Conservation (phyloP, 163 green algal genomes). For the Smithsoniella earleae region DNA sequence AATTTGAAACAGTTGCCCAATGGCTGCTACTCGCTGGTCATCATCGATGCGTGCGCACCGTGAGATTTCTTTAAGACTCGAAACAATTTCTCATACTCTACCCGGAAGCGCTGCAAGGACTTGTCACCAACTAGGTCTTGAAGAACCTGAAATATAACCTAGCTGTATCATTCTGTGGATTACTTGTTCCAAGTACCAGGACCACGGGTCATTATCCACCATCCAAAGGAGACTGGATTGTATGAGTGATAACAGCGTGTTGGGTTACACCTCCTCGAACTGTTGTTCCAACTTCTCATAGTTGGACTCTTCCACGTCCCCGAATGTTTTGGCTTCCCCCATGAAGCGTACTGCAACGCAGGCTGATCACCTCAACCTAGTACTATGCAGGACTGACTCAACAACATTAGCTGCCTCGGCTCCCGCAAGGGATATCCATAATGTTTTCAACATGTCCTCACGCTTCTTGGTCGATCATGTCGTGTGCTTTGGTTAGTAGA, state of each 20-base stretch:
- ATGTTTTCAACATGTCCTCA: not conserved
- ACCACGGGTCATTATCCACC: no score
- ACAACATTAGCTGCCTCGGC: not conserved
- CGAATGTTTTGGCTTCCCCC: not conserved
- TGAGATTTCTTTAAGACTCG: conserved; percentile 74
- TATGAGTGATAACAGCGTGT: not conserved
- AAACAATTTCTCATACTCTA: conserved; percentile 87
- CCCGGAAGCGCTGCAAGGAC: conserved; percentile 62
- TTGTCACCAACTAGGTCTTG: conserved; percentile 65
- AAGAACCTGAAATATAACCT: conserved; percentile 59
- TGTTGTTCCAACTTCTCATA: conserved; percentile 28
- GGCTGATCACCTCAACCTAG: not conserved
- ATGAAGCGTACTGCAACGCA: not conserved
- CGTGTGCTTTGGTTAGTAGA: no score
- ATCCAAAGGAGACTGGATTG: no score
- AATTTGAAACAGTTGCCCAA: not conserved
- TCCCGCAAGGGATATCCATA: not conserved
- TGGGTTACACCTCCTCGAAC: conserved; percentile 21
- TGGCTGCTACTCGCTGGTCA: not conserved
- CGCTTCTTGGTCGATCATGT: not conserved
- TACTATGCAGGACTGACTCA: not conserved
- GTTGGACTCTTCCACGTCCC: conserved; percentile 16
- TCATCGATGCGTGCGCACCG: conserved; percentile 42
- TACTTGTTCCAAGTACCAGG: not conserved
- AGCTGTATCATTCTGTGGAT: not conserved